Evolutionary conservation across 805 yeast genomes (phyloP).

Genomic region (Lachancea fermentati): DNA sequence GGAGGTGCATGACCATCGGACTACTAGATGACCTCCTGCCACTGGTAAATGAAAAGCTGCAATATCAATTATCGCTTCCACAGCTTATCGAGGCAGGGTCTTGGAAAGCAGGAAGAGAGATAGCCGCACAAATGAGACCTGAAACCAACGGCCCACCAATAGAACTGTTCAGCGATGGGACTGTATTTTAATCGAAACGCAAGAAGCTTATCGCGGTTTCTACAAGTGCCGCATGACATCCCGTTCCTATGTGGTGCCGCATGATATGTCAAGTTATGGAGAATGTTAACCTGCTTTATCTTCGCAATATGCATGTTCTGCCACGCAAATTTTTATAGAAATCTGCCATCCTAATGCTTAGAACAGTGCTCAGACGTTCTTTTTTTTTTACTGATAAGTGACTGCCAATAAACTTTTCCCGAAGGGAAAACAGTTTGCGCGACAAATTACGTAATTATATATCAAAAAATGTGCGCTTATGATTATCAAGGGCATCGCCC

Average conservation of each 20-base stretch:
- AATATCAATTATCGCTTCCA: conserved; percentile 40
- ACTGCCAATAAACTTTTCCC: too few species aligned
- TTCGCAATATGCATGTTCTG: background rate
- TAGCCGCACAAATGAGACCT: conserved; percentile 48
- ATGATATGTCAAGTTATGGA: background rate
- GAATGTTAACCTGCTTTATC: background rate
- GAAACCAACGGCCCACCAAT: conserved; percentile 57
- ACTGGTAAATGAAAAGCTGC: conserved; percentile 43
- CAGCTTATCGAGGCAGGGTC: conserved; percentile 65
- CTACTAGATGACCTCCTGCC: conserved; percentile 49
- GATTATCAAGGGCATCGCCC: background rate
- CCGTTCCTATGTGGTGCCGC: background rate
- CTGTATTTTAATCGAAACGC: conserved; percentile 42
- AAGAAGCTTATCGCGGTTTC: too few species aligned
- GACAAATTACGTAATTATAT: too few species aligned
- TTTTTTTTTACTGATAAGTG: too few species aligned
- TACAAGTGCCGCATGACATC: background rate
- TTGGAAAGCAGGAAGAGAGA: conserved; percentile 61
- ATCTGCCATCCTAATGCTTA: background rate
- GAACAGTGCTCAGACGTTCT: background rate
- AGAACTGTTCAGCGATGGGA: conserved; percentile 56
- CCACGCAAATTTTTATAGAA: background rate
- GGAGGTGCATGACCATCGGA: conserved; percentile 60
- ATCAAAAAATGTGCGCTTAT: background rate
- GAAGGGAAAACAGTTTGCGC: background rate